These are phyloP conservation scores for Gnetum montanum DNA, from an alignment of 75 land plant genomes.

Conservation along the genomic window DNA sequence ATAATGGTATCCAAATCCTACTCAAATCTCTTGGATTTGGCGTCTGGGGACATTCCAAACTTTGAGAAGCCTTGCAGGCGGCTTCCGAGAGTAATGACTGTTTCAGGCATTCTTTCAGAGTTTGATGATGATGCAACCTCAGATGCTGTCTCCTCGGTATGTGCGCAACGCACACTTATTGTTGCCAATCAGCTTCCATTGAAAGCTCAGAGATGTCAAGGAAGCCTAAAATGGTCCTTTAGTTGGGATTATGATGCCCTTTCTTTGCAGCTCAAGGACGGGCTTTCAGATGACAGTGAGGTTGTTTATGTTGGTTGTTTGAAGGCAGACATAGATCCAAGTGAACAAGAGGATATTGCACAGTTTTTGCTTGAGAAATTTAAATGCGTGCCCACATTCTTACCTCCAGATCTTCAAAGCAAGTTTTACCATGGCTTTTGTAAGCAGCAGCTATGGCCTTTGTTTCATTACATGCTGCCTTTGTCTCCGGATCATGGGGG, in stretches of 20 bases:
- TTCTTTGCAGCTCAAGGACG: slow-evolving; percentile 53
- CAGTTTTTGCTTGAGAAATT: slow-evolving; percentile 44
- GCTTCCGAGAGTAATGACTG: slow-evolving; percentile 50
- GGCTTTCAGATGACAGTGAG: slow-evolving; percentile 50
- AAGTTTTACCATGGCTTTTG: slow-evolving; percentile 84
- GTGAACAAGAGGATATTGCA: slow-evolving; percentile 75
- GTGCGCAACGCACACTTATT: slow-evolving; percentile 41
- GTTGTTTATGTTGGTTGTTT: slow-evolving; percentile 70
- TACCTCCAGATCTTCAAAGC: slow-evolving; percentile 44
- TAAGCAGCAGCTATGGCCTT: slow-evolving; percentile 83
- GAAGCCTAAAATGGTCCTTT: slow-evolving; percentile 42
- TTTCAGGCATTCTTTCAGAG: slow-evolving; percentile 39
- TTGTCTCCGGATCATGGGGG: slow-evolving; percentile 69
- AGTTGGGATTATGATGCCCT: slow-evolving; percentile 62
- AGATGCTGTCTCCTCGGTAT: slow-evolving; percentile 27
- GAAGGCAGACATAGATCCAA: slow-evolving; percentile 52
- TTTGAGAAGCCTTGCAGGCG: slow-evolving; percentile 15
- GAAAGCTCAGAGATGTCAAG: slow-evolving; percentile 28
- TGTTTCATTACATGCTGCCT: slow-evolving; percentile 89
- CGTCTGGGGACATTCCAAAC: slow-evolving; percentile 21
- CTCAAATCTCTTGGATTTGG: slow-evolving; percentile 46
- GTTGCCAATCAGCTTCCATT: slow-evolving; percentile 72
- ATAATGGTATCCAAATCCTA: slow-evolving; percentile 49
- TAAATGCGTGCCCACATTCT: slow-evolving; percentile 72
- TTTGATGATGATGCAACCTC: slow-evolving; percentile 22